Percentiles rank a stretch among this genome's conserved stretches.
phyloP scores from a whole-genome alignment of 768 basidiomycete species.

The Agrocybe pediades region DNA sequence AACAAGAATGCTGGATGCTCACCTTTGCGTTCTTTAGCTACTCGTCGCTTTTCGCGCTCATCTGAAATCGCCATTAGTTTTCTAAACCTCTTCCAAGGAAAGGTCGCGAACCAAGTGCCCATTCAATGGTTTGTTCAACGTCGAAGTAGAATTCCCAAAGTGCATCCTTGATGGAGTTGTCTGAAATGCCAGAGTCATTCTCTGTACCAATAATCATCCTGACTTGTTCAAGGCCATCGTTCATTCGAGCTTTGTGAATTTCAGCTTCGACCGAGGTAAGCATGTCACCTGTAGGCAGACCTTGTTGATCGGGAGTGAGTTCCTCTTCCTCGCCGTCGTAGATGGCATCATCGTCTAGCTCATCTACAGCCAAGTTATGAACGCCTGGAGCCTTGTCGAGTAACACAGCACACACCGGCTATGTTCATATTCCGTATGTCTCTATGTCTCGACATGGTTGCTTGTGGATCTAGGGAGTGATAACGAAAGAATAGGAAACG shows the following conservation, averaged over 20 bases:
- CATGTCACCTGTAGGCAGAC: conserved; percentile 37
- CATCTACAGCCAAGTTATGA: conserved; percentile 52
- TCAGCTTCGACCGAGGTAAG: conserved; percentile 17
- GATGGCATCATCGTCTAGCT: conserved; percentile 80
- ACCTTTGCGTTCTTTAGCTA: conserved; percentile 84
- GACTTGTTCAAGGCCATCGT: conserved; percentile 69
- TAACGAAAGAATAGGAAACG: too few species aligned
- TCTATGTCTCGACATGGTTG: conserved; percentile 88
- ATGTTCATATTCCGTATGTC: conserved; percentile 86
- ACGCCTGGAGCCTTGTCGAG: background rate
- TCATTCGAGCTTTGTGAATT: conserved; percentile 58
- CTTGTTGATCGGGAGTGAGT: conserved; percentile 81
- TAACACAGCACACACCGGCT: conserved; percentile 45
- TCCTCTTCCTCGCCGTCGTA: conserved; percentile 80
- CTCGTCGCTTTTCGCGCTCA: conserved; percentile 29
- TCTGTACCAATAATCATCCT: conserved; percentile 67
- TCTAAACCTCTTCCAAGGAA: background rate
- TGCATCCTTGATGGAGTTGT: conserved; percentile 72
- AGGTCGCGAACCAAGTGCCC: conserved; percentile 64
- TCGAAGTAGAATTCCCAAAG: conserved; percentile 92
- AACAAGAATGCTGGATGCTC: conserved; percentile 45
- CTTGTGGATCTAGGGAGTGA: background rate
- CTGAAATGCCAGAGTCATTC: conserved; percentile 66
- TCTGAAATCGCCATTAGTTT: background rate
- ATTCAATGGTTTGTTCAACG: conserved; percentile 72